Base-by-base conservation (phyloP, 2,329 filamentous ascomycete genomes). In the Apiospora marii region DNA sequence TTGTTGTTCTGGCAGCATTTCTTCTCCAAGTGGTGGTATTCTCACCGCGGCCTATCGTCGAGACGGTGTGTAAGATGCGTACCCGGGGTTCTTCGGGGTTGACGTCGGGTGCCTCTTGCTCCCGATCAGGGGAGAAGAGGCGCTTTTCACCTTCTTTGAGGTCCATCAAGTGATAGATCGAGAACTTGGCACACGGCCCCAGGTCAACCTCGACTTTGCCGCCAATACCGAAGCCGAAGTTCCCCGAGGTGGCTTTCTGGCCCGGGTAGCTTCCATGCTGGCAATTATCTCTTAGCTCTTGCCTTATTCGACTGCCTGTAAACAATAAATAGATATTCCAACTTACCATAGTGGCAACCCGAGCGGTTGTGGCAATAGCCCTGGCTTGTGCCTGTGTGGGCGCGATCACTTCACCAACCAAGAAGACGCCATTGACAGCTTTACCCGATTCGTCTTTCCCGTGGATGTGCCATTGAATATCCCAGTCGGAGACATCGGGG, bases 211-310 rank as follows among this genome's bases (percentile, higher is more conserved):
- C 80, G 46, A 77, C 76, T 43, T 82, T 81, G 0, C 81, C 81
- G 43, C 82, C 82, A n/a, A 84, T 82, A 1, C 82, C 83, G 46
- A 83, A 83, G 0, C 84, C 86, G 61, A 89, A 84, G 72, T 89
- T 89, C 0, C 88, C 88, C 0, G 83, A 81, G 0, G 86, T 89
- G 0, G 87, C 87, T n/a, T 85, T 84, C 75, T 89, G 87, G 0
- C 84, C 83, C 0, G 81, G 79, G 71, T 89, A 89, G 0, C 84
- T 81, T 0, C 79, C 84, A 73, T 90, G 88, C 68, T 79, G 44
- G 3, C 69, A 27, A 13, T 14, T 37, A 13, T 30, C 3, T 8
- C 41, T 46, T 72, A 41, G 51, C 75, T 68, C 74, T 58, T 7
- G 14, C 34, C 14, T 13, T 12, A n/a, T 27, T 10, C 12, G 51